A percentile compares a stretch with the other conserved stretches of the same genome.
These are phyloP conservation scores for Boletus bicolor DNA, from an alignment of 768 basidiomycete genomes.

Conservation along the genomic window DNA sequence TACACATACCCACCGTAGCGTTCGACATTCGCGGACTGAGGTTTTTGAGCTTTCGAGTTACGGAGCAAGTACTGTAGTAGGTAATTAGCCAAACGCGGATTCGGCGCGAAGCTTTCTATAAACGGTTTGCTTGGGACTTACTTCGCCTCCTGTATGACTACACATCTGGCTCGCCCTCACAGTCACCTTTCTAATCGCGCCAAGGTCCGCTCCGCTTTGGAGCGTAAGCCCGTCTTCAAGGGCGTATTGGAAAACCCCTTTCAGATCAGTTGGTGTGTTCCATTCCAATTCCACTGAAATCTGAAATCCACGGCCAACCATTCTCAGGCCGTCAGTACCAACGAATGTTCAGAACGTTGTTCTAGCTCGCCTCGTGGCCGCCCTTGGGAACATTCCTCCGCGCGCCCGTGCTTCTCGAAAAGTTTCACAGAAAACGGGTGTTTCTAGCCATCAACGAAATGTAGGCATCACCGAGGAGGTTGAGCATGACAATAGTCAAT, in stretches of 20 bases:
- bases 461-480: constrained; percentile 28
- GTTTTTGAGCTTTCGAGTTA: neutral
- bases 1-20: neutral
- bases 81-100: neutral
- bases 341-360: constrained; percentile 59
- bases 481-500: neutral
- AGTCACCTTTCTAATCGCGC: constrained; percentile 64
- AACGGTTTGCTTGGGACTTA: neutral
- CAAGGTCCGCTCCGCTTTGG: constrained; percentile 39
- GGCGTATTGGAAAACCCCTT: constrained; percentile 73
- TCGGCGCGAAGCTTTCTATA: neutral
- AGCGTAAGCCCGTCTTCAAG: constrained; percentile 66
- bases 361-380: constrained; percentile 47
- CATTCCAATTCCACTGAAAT: constrained; percentile 1
- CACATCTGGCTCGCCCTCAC: constrained; percentile 49
- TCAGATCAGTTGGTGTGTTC: constrained; percentile 58
- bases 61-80: neutral
- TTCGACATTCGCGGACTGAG: neutral
- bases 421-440: neutral
- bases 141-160: constrained; percentile 38
- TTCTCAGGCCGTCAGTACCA: constrained; percentile 59
- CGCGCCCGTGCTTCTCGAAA: constrained; percentile 27
- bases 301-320: neutral
- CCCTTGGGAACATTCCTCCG: constrained; percentile 49
- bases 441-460: constrained; percentile 7